Evolutionary conservation across 2,329 filamentous ascomycete species (phyloP), one percentile per base, ranked within the genome.

Genomic region (Sclerotinia borealis): DNA sequence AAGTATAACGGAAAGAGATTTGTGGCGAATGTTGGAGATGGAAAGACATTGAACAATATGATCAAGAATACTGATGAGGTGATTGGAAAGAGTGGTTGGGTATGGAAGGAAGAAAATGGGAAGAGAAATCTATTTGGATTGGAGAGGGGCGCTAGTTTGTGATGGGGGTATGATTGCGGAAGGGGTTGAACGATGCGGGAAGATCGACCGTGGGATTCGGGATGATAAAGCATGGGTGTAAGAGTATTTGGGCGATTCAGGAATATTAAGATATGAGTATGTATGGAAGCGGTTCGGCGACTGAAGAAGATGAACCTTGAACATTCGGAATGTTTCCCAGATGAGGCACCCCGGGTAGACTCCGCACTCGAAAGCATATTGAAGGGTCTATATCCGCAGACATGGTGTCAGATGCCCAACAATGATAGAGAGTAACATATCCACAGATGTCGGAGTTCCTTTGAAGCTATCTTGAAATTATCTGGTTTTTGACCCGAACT

Each of bases 1-100:
- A 78, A 74, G 59, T 69, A 67, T 1, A 79, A 75, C 61, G 76
- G 76, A 0, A 75, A 79, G 61, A 77, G 84, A 0, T 85, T 87
- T 66, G 64, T 87, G 4, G 83, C 84, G 0, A 86, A 86, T 66
- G 78, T 84, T 71, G 81, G 74, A 0, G 80, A 85, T 73, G 77
- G 78, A 29, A 68, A 67, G 13, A 84, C 82, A 1, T 68, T 85
- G 65, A 67, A 72, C 29, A 72, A 77, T 41, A 74, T 85, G 64
- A 75, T 77, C 0, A 79, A 77, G 15, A 31, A 25, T 62, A 74
- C 69, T 17, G 68, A 69, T 0, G 73, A 73, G 69, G 77, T 78
- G 11, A 77, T 85, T 60, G 82, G 82, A 3, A 76, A 75, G 65
- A 71, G 59, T 11, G 83, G 82, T 1, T 77, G 74, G 70, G 81